Conservation (phyloP, 805 yeast genomes). For the Cyberlindnera maclurae region DNA sequence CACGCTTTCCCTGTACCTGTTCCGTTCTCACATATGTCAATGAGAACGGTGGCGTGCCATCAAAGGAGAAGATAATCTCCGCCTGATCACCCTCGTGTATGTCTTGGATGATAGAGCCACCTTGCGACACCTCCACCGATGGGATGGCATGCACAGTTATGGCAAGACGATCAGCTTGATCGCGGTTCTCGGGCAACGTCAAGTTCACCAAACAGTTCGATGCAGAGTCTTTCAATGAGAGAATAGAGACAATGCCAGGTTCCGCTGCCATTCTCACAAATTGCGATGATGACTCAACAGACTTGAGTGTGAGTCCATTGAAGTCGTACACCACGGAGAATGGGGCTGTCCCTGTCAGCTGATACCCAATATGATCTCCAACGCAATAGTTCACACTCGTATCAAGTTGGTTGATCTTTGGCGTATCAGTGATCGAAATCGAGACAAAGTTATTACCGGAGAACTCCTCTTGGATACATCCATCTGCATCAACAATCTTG, state of each 20-base stretch:
- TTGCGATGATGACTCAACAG: constrained; percentile 41
- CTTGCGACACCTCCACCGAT: constrained; percentile 78
- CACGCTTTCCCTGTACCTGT: constrained; percentile 32
- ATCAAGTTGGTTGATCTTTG: constrained; percentile 47
- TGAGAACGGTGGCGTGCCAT: constrained; percentile 87
- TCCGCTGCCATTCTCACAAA: constrained; percentile 69
- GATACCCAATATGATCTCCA: constrained; percentile 80
- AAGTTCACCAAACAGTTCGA: constrained; percentile 65
- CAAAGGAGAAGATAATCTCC: constrained; percentile 73
- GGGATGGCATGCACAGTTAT: constrained; percentile 50
- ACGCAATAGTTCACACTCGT: constrained; percentile 64
- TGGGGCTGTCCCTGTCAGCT: constrained; percentile 74
- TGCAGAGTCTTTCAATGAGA: constrained; percentile 67
- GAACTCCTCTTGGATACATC: constrained; percentile 49
- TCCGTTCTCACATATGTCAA: constrained; percentile 77
- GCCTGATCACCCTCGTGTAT: constrained; percentile 94
- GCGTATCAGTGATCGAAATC: constrained; percentile 69
- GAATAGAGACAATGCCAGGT: constrained; percentile 69
- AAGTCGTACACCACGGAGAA: constrained; percentile 70
- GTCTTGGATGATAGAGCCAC: constrained; percentile 68
- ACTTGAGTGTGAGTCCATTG: constrained; percentile 51
- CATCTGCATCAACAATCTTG: constrained; percentile 58
- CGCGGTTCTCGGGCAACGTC: constrained; percentile 31
- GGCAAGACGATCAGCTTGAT: constrained; percentile 26
- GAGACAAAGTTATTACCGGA: constrained; percentile 36